A percentile compares a stretch with the other conserved stretches of the same genome.
Conservation (phyloP, 495 filamentous ascomycete genomes). For the Echria macrotheca region DNA sequence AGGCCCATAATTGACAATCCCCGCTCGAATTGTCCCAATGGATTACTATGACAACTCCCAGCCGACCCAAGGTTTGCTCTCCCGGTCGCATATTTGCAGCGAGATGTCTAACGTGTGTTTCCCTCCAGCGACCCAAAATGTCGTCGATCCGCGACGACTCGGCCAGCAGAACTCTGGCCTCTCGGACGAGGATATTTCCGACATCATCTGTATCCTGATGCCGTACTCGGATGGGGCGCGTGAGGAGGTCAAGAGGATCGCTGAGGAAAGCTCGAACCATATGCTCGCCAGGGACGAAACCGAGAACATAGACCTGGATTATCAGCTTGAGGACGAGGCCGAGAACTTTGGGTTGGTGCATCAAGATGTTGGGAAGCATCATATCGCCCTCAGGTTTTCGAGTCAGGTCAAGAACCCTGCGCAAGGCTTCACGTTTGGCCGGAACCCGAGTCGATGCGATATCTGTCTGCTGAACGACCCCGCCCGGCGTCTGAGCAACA, state of each 20-base stretch:
- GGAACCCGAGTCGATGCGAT: constrained; percentile 67
- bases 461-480: constrained; percentile 58
- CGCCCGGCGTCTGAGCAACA: constrained; percentile 68
- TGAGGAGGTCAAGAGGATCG: constrained; percentile 55
- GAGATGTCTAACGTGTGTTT: constrained; percentile 15
- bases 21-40: constrained; percentile 14
- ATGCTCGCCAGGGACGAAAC: constrained; percentile 34
- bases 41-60: constrained; percentile 20
- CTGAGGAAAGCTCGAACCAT: constrained; percentile 34
- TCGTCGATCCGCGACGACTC: constrained; percentile 70
- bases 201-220: constrained; percentile 84
- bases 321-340: constrained; percentile 34
- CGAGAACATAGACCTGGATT: constrained; percentile 46
- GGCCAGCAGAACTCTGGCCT: constrained; percentile 73
- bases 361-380: constrained; percentile 48
- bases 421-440: constrained; percentile 79
- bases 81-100: background rate
- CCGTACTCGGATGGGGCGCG: constrained; percentile 69
- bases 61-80: constrained; percentile 24
- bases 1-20: too few relatives aligned
- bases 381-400: constrained; percentile 77
- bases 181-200: constrained; percentile 71
- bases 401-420: constrained; percentile 57
- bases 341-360: constrained; percentile 40
- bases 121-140: constrained; percentile 65